phyloP scores from a whole-genome alignment of 2,329 filamentous ascomycete genomes.

The Mycosphaerella arachidis region DNA sequence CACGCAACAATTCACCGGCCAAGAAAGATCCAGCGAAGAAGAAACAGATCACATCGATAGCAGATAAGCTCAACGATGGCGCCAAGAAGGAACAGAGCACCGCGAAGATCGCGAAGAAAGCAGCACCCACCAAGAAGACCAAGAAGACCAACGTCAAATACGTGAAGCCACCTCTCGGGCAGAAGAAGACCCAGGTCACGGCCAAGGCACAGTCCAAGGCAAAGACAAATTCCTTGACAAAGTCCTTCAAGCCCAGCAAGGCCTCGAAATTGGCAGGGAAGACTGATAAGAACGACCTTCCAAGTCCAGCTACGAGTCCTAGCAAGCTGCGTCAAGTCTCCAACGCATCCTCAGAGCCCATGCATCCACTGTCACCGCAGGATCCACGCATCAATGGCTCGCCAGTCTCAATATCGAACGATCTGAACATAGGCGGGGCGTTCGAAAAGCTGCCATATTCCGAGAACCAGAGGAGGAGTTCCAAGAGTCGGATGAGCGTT shows the following conservation, averaged over 20 bases:
- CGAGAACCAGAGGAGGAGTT: background rate
- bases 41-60: constrained; percentile 15
- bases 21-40: constrained; percentile 13
- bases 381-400: constrained; percentile 23
- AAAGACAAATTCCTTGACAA: constrained; percentile 21
- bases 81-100: constrained; percentile 11
- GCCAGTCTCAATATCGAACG: constrained; percentile 8
- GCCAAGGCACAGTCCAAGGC: constrained; percentile 7
- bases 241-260: constrained; percentile 25
- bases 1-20: constrained; percentile 23
- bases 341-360: constrained; percentile 20
- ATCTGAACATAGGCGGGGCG: background rate
- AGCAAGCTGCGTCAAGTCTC: constrained; percentile 30
- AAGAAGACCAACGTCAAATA: constrained; percentile 27
- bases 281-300: constrained; percentile 14
- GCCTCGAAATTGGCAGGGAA: constrained; percentile 16
- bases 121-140: constrained; percentile 5
- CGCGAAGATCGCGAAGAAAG: constrained; percentile 12
- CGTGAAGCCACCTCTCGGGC: constrained; percentile 19
- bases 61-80: constrained; percentile 19
- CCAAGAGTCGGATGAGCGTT: constrained; percentile 17
- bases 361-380: constrained; percentile 22
- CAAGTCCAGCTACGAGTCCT: constrained; percentile 17
- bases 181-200: constrained; percentile 17
- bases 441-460: background rate